Evolutionary conservation across 1,284 basidiomycete species (phyloP), one percentile per base, ranked within the genome.

Genomic region (Schizophyllum amplum): DNA sequence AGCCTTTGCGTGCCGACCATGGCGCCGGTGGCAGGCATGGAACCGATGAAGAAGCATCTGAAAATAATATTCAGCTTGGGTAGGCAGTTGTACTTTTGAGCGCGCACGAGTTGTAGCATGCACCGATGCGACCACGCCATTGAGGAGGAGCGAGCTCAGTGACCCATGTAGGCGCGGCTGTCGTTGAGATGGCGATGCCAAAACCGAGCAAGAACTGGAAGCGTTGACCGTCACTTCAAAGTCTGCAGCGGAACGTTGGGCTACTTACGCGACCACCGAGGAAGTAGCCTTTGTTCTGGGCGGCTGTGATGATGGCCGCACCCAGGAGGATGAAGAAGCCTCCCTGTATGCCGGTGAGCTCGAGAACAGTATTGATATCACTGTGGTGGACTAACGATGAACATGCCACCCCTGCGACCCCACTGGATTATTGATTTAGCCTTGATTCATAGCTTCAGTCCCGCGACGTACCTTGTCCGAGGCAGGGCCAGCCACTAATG

Each of bases 131-230:
- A 7, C 65, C 67, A 46, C 65, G 62, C 67, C 67, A 68, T 59
- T 68, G 67, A 2, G 67, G 67, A 6, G 67, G 67, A 13, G 65
- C 66, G 21, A 68, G 56, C 49, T 68, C 67, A 15, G 67, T 68
- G 13, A 68, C 63, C 67, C 67, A 68, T 0, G 66, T 67, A 17
- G 67, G 67, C 1, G 67, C 67, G n/a, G 67, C 66, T 4, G 67
- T 68, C 17, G 67, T 68, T 3, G 66, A 67, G 20, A 68, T 67
- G 15, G 67, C 63, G n/a, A 68, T 67, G 17, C 67, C 67, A 51
- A 68, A 68, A n/a, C 67, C 67, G n/a, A 68, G 61, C 13, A 68
- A 57, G 54, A 68, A 68, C 65, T 67, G 26, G 9, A n/a, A 24
- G 25, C 3, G 7, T 9, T 42, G 4, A 51, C 2, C 20, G 11